Evolutionary conservation across 2,329 filamentous ascomycete genomes (phyloP).

Genomic region (Ceratocystis variospora): DNA sequence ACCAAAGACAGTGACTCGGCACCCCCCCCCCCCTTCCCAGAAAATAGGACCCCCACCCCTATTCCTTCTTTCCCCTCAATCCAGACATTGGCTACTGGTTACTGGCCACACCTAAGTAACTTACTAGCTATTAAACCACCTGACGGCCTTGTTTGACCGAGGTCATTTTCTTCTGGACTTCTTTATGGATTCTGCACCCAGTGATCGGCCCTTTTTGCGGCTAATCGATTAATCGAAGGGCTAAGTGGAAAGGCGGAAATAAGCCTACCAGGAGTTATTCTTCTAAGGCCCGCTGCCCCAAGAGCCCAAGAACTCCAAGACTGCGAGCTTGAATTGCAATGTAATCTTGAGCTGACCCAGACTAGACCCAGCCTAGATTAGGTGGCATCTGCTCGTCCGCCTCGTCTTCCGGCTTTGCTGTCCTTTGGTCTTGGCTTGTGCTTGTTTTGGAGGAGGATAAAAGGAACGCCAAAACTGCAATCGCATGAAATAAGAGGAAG

Average conservation of each 20-base stretch:
- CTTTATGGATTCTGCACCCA: not conserved
- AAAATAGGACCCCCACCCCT: not conserved
- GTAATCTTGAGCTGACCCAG: not conserved
- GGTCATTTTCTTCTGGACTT: not conserved
- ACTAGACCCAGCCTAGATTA: not conserved
- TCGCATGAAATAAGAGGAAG: not conserved
- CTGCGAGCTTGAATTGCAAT: not conserved
- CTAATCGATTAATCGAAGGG: slow-evolving; percentile 3
- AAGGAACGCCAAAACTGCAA: not conserved
- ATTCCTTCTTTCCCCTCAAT: slow-evolving; percentile 3
- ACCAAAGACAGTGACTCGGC: no score
- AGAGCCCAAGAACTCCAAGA: not conserved
- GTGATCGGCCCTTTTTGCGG: slow-evolving; percentile 5
- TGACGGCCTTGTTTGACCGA: not conserved
- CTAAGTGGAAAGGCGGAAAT: not conserved
- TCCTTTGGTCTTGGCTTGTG: not conserved
- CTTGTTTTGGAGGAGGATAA: not conserved
- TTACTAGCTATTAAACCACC: not conserved
- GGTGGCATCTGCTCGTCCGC: not conserved
- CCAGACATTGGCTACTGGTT: not conserved
- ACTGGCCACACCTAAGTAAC: no score
- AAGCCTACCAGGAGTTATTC: not conserved
- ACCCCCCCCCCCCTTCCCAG: not conserved
- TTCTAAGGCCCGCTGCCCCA: not conserved
- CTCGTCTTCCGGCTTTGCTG: not conserved